phyloP scores from a whole-genome alignment of 805 yeast genomes.

The Zygoascus ofunaensis region DNA sequence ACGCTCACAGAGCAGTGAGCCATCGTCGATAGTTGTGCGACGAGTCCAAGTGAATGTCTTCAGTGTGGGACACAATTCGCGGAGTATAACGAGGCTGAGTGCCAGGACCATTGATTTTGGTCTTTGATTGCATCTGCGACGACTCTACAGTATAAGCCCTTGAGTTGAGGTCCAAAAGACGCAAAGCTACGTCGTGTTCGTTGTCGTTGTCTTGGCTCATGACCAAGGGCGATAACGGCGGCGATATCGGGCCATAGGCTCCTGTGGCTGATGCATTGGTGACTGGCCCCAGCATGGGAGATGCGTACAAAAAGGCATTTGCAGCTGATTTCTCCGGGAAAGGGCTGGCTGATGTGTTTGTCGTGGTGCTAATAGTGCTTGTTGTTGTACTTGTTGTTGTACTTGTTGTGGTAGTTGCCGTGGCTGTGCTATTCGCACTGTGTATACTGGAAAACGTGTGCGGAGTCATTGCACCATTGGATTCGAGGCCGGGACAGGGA shows the following conservation, averaged over 20 bases:
- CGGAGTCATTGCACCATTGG: too few relatives aligned
- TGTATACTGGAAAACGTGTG: too few relatives aligned
- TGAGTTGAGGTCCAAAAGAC: not conserved
- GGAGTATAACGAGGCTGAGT: not conserved
- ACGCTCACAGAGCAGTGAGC: constrained; percentile 10
- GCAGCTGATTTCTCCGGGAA: too few relatives aligned
- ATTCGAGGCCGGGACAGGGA: constrained; percentile 2
- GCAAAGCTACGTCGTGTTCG: not conserved
- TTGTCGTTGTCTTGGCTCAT: not conserved
- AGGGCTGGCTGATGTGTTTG: not conserved
- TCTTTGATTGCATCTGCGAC: not conserved
- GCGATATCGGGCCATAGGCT: not conserved
- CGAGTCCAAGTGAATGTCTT: constrained; percentile 3
- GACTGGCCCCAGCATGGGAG: constrained; percentile 1
- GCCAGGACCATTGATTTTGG: not conserved
- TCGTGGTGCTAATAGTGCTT: not conserved
- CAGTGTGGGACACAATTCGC: not conserved
- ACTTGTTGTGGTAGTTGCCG: constrained; percentile 1
- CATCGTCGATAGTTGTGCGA: constrained; percentile 12
- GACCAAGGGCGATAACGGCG: constrained; percentile 12
- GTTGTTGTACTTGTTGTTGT: not conserved
- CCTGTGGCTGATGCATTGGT: not conserved
- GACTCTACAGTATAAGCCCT: not conserved
- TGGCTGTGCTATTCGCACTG: too few relatives aligned
- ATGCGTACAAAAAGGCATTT: constrained; percentile 4